phyloP scores from a whole-genome alignment of 129 eudicot species.

The Artemisia annua region DNA sequence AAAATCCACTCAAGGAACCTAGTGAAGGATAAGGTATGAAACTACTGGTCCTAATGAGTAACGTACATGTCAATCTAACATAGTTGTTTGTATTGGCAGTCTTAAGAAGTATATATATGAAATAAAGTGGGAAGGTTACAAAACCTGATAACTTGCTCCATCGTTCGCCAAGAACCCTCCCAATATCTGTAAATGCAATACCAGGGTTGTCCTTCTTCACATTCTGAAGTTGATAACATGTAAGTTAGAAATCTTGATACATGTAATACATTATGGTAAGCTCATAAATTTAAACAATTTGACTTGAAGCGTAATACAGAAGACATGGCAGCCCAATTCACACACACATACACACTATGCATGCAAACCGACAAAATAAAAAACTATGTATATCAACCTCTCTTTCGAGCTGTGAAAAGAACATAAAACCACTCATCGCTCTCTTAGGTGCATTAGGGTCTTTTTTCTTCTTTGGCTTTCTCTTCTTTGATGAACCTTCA shows the following conservation, averaged over 20 bases:
- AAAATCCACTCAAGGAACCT: neutral
- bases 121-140: neutral
- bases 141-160: constrained; percentile 83
- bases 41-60: neutral
- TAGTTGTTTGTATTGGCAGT: neutral
- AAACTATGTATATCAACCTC: constrained; percentile 42
- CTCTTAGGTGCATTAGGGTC: constrained; percentile 90
- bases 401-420: constrained; percentile 67
- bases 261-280: constrained; percentile 2
- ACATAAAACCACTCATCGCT: constrained; percentile 73
- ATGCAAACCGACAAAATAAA: no score
- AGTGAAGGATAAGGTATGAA: neutral
- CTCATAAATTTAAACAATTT: neutral
- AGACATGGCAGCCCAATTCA: no score
- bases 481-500: constrained; percentile 61
- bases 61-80: no score
- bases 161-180: constrained; percentile 70
- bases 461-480: constrained; percentile 69
- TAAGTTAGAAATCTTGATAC: constrained; percentile 5
- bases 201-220: constrained; percentile 69
- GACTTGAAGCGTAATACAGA: no score
- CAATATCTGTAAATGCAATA: constrained; percentile 57
- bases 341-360: no score
- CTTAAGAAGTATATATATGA: no score
- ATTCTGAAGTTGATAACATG: constrained; percentile 37